Base-by-base conservation (phyloP, 192 early-diverging fungal genomes). In the Rhizoclosmatium globosum region DNA sequence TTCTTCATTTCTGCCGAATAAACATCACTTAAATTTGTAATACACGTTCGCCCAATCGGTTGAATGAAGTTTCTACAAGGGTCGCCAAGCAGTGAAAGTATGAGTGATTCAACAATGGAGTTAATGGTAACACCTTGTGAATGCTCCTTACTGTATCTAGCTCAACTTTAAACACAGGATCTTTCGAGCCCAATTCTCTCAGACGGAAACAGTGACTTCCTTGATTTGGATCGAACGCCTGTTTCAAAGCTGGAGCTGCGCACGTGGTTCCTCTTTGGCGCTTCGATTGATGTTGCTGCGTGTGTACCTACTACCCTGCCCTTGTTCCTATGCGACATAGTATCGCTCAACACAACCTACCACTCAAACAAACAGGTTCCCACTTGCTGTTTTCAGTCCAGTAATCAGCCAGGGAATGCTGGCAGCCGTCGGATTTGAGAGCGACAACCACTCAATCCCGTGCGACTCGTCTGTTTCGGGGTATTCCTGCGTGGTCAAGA, bases 371-470 rank as follows among this genome's bases (percentile, higher is more conserved):
- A 17, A 15, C 68, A 69, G 68, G n/a, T 72, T 82, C 42, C 56
- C 60, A 3, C 41, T 77, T 3, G 78, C 81, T 9, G 74, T 83
- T 48, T 79, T 81, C 47, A 68, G 58, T 31, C 84, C 84, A 42
- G 23, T 85, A 62, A 81, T 85, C 43, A 46, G 76, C 41, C 41
- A 81, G 44, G 56, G 46, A 19, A 57, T 82, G 47, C 58, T 53
- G 39, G 78, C 82, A 0, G 31, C 60, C 44, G 42, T 45, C 3
- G 78, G 65, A 3, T 80, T 69, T 47, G 65, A 69, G 31, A 15
- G 65, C 0, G 41, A 41, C 38, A 43, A 76, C 19, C 81, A 64
- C 41, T 61, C 68, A 17, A 38, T 71, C 13, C 84, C 84, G 2
- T 84, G 83, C 64, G 74, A 78, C 69, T 68, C 72, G 43, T 67